A percentile compares a stretch with the other conserved stretches of the same genome.
phyloP scores from a whole-genome alignment of 2,329 filamentous ascomycete species.

The Ophiostoma sp. region DNA sequence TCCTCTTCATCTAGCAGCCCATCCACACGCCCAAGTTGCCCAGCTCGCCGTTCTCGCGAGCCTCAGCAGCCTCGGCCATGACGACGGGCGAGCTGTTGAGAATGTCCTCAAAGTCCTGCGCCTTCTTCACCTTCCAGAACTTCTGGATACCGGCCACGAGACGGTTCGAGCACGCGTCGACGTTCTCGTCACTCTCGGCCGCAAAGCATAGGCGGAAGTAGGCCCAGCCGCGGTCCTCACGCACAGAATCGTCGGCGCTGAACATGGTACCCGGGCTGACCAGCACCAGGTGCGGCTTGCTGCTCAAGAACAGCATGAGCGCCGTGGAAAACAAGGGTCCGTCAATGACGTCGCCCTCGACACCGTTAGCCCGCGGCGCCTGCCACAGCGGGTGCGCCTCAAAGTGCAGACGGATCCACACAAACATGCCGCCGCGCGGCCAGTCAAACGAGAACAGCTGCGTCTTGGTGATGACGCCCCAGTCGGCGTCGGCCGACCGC shows the following conservation, averaged over 20 bases:
- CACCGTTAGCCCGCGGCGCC: conserved; percentile 32
- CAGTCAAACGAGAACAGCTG: conserved; percentile 74
- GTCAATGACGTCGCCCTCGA: conserved; percentile 46
- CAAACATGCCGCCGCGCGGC: conserved; percentile 88
- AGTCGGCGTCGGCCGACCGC: conserved; percentile 55
- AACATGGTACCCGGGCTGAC: conserved; percentile 74
- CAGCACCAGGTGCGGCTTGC: conserved; percentile 68
- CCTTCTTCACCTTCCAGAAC: conserved; percentile 76
- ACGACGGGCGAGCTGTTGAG: conserved; percentile 40
- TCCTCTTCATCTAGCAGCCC: conserved; percentile 33
- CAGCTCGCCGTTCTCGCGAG: conserved; percentile 31
- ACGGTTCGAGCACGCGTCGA: conserved; percentile 61
- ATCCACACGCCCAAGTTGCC: conserved; percentile 37
- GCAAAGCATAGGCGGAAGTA: conserved; percentile 83
- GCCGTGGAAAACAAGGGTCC: conserved; percentile 60
- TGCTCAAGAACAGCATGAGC: conserved; percentile 70
- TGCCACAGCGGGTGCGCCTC: conserved; percentile 69
- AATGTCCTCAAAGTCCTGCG: conserved; percentile 64
- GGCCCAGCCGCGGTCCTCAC: conserved; percentile 61
- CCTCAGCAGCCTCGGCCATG: conserved; percentile 26
- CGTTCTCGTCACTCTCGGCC: conserved; percentile 70
- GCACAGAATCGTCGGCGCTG: conserved; percentile 62
- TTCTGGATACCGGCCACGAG: conserved; percentile 68
- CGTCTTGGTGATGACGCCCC: conserved; percentile 74
- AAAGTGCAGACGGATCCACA: conserved; percentile 76